These are phyloP conservation scores for Baeospora myosura DNA, from an alignment of 1,284 basidiomycete species.

Conservation along the genomic window DNA sequence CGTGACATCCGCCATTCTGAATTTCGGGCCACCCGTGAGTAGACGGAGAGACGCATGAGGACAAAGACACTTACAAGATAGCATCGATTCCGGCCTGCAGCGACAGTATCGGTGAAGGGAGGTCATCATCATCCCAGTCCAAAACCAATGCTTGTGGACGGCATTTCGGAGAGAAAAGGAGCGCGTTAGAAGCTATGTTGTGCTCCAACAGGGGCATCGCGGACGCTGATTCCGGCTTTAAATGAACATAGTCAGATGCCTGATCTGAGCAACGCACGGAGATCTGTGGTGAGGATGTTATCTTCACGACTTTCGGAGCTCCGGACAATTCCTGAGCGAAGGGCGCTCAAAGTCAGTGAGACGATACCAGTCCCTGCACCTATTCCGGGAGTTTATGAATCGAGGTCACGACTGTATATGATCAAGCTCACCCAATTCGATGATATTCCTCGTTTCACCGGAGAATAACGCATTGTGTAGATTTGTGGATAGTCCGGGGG, in stretches of 20 bases:
- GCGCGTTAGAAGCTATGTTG: constrained; percentile 54
- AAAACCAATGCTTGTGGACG: constrained; percentile 43
- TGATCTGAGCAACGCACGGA: constrained; percentile 50
- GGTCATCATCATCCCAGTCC: constrained; percentile 82
- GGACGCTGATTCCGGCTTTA: constrained; percentile 41
- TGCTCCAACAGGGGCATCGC: constrained; percentile 72
- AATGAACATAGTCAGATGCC: no score
- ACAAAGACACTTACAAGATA: constrained; percentile 42
- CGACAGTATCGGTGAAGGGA: constrained; percentile 46
- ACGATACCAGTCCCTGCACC: constrained; percentile 82
- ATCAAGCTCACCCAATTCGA: constrained; percentile 72
- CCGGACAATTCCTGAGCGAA: constrained; percentile 29
- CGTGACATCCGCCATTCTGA: constrained; percentile 83
- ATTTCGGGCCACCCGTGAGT: not conserved
- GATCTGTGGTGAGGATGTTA: constrained; percentile 62
- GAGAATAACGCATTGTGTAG: constrained; percentile 33
- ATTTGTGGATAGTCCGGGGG: constrained; percentile 18
- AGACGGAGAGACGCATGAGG: constrained; percentile 1
- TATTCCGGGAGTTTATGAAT: no score
- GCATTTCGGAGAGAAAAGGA: constrained; percentile 21
- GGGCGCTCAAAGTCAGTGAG: constrained; percentile 54
- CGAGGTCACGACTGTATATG: not conserved
- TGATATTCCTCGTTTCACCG: constrained; percentile 28
- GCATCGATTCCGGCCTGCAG: constrained; percentile 38
- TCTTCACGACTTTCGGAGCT: constrained; percentile 22